Evolutionary conservation across 2,329 filamentous ascomycete genomes (phyloP).

Genomic region (Phyllachora maydis): DNA sequence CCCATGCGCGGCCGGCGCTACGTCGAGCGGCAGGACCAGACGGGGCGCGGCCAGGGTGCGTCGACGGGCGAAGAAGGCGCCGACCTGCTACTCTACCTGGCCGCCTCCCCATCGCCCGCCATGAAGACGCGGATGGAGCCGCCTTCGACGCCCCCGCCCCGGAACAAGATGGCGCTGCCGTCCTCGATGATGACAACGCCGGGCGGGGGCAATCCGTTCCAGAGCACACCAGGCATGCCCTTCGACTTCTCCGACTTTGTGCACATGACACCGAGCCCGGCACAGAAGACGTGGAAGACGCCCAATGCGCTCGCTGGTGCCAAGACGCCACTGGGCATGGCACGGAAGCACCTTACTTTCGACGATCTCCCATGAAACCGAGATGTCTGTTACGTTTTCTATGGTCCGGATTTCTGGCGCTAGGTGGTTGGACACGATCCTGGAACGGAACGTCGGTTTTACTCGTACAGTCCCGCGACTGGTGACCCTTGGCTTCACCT

Average conservation of each 20-base stretch:
- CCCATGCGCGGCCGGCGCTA: conserved; percentile 37
- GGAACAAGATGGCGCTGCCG: conserved; percentile 44
- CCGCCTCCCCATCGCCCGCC: conserved; percentile 77
- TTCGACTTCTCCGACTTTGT: conserved; percentile 97
- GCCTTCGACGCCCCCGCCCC: conserved; percentile 57
- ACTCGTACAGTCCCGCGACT: too few species aligned
- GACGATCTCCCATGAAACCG: conserved; percentile 42
- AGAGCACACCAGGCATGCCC: conserved; percentile 58
- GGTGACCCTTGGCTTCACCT: too few species aligned
- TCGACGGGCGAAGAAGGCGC: conserved; percentile 55
- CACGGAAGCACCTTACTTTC: conserved; percentile 64
- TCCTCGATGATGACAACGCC: conserved; percentile 85
- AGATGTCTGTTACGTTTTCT: neutral
- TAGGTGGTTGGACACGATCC: too few species aligned
- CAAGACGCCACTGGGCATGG: conserved; percentile 40
- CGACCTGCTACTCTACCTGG: conserved; percentile 64
- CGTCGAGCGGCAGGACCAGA: too few species aligned
- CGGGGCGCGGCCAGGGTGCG: conserved; percentile 21
- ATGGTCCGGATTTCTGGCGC: too few species aligned
- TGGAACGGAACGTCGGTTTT: too few species aligned
- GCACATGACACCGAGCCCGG: conserved; percentile 90
- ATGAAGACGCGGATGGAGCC: conserved; percentile 41
- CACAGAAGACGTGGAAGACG: conserved; percentile 76
- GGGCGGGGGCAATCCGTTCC: conserved; percentile 45
- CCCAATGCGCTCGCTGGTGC: conserved; percentile 33